Evolutionary conservation across 2,329 filamentous ascomycete genomes (phyloP).

Genomic region (Anthostomella pinea): DNA sequence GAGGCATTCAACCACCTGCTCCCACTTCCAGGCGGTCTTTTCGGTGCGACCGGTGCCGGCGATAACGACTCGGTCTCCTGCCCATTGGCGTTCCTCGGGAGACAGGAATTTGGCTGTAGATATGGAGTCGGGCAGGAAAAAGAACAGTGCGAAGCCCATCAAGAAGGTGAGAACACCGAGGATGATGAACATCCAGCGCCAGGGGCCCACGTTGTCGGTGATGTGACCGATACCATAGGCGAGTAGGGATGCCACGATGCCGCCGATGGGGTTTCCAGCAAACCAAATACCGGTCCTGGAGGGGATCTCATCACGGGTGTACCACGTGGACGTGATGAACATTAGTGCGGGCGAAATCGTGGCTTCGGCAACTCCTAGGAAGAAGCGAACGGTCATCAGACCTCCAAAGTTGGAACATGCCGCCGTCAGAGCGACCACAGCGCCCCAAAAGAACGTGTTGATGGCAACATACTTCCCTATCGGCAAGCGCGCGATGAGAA

Average conservation of each 20-base stretch:
- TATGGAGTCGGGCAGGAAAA: slow-evolving; percentile 51
- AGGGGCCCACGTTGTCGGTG: slow-evolving; percentile 42
- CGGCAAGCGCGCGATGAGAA: slow-evolving; percentile 46
- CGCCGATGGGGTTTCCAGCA: slow-evolving; percentile 47
- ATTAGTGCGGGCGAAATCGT: slow-evolving; percentile 54
- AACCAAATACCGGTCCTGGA: slow-evolving; percentile 56
- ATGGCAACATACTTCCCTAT: slow-evolving; percentile 44
- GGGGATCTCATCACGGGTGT: slow-evolving; percentile 55
- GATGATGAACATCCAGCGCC: slow-evolving; percentile 59
- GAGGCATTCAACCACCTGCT: slow-evolving; percentile 52
- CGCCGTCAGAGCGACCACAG: slow-evolving; percentile 42
- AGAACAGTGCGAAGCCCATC: slow-evolving; percentile 47
- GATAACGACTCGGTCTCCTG: slow-evolving; percentile 44
- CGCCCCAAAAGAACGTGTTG: slow-evolving; percentile 51
- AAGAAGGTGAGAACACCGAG: slow-evolving; percentile 50
- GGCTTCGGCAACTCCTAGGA: slow-evolving; percentile 54
- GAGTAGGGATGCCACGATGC: slow-evolving; percentile 46
- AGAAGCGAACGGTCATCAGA: slow-evolving; percentile 49
- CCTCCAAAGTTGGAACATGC: slow-evolving; percentile 47
- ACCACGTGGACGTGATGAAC: slow-evolving; percentile 55
- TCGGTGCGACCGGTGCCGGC: slow-evolving; percentile 52
- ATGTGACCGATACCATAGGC: slow-evolving; percentile 58
- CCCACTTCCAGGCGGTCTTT: slow-evolving; percentile 46
- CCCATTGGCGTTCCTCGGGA: slow-evolving; percentile 48
- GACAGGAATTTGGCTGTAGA: slow-evolving; percentile 57